Evolutionary conservation across 495 filamentous ascomycete species (phyloP), one percentile per base, ranked within the genome.

Genomic region (Cryomyces antarcticus): DNA sequence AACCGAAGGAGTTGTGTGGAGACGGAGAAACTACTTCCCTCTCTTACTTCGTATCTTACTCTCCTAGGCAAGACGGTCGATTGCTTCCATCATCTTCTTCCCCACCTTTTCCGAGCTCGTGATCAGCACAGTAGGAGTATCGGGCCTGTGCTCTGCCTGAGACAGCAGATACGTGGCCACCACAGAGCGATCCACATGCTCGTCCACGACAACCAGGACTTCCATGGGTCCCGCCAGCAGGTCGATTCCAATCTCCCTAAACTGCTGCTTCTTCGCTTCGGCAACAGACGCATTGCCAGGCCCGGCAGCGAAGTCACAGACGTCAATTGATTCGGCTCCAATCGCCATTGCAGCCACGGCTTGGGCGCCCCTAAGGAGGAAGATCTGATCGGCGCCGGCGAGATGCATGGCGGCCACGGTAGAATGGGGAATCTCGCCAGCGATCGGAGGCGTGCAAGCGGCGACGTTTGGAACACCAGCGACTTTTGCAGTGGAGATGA

Each of bases 331-430:
- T 48, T 77, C 63, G 0, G 76, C 79, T n/a, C 76, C 76, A 43
- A 78, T 62, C 4, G 75, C 75, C 71, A 80, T 77, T 28, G 73
- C 75, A 3, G 75, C 72, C 39, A 71, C 55, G 6, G 69, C 67
- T 45, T 73, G 69, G 0, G 70, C 68, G 0, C 69, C 68, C 0
- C 69, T 68, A 1, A 73, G 59, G 34, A 71, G 52, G 53, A 61
- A 69, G 39, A 71, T 70, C 24, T 63, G 57, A 45, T 71, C 69
- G 1, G 69, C 69, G 3, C 68, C 67, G 6, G 69, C 69, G n/a
- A 65, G 55, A 50, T 65, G 57, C 56, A 70, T 69, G 0, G 69
- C 69, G 1, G 69, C 67, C 6, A 73, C 57, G 1, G 69, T 71
- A 6, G 61, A 60, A 40, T 54, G 54, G 0, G 69, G 68, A 39